Evolutionary conservation across 2,329 filamentous ascomycete species (phyloP), one percentile per base, ranked within the genome.

Genomic region (Aspergillus carbonarius): DNA sequence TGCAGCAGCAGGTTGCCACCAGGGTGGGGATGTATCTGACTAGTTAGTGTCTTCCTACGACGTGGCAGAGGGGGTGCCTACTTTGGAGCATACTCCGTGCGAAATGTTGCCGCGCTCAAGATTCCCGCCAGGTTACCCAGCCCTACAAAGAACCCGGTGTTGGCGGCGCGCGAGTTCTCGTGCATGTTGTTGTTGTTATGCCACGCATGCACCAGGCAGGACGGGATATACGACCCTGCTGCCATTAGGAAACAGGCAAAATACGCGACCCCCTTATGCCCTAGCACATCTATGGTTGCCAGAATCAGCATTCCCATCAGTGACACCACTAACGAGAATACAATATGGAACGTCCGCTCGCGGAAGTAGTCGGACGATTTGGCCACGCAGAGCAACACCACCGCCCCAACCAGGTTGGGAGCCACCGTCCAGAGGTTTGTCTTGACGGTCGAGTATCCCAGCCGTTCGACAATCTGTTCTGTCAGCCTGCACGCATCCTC

Each of bases 181-280:
- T 79, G 76, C 7, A 81, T 68, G 42, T 81, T 82, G 64, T 83
- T 83, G 60, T 82, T 83, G 57, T 83, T 83, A 59, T 82, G 74
- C 81, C 81, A 82, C 1, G 74, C 74, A 59, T 82, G 76, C 4
- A 82, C 75, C n/a, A 83, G 68, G 54, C 76, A 78, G 4, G 74
- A 77, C 0, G 79, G 77, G 13, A 81, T 80, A 61, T 81, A 83
- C 1, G 79, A 73, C 0, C 69, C 70, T 0, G 67, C 20, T 1
- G 78, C 77, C 54, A 83, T 70, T 3, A 83, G 68, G 57, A 83
- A 83, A 58, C 77, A 80, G 0, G 81, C 79, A 60, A 83, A 83
- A 56, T 83, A 83, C 2, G 79, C 78, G 0, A 81, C 72, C 0
- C 67, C 77, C 50, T 78, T 76, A 60, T 81, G 67, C 1, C 67